Percentiles rank a stretch among this genome's conserved stretches.
These are phyloP conservation scores for Saprolegnia parasitica DNA, from an alignment of 352 stramenopile species.

Conservation along the genomic window DNA sequence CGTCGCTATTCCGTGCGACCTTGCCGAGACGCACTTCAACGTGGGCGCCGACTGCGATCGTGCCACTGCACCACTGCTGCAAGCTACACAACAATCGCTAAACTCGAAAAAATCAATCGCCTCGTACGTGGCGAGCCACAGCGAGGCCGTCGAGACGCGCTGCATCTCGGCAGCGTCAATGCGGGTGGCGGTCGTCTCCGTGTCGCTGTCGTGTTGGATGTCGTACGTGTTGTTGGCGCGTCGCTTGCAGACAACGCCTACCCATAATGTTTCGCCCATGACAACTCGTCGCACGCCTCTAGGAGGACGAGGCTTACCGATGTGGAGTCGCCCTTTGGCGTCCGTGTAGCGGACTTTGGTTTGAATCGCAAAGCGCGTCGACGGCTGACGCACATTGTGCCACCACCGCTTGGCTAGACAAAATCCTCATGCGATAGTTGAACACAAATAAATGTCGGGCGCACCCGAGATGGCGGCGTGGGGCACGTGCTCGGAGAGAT, in stretches of 20 bases:
- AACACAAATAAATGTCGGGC: too few relatives aligned
- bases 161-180: neutral
- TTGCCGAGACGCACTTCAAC: neutral
- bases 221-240: neutral
- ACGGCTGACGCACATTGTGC: neutral
- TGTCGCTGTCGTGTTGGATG: neutral
- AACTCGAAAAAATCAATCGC: neutral
- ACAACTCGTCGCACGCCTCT: too few relatives aligned
- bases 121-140: neutral
- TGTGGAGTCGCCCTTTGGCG: neutral
- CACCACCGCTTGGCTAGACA: neutral
- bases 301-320: neutral
- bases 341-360: neutral
- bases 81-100: neutral
- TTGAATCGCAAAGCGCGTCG: neutral
- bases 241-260: neutral
- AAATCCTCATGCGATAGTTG: too few relatives aligned
- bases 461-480: neutral
- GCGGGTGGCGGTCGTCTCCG: neutral
- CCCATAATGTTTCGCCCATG: too few relatives aligned
- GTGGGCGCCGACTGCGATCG: neutral
- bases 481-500: neutral
- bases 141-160: neutral
- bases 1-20: neutral
- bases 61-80: neutral